These are phyloP conservation scores for Marasmius tenuissimus DNA, from an alignment of 1,284 basidiomycete genomes.

Conservation along the genomic window DNA sequence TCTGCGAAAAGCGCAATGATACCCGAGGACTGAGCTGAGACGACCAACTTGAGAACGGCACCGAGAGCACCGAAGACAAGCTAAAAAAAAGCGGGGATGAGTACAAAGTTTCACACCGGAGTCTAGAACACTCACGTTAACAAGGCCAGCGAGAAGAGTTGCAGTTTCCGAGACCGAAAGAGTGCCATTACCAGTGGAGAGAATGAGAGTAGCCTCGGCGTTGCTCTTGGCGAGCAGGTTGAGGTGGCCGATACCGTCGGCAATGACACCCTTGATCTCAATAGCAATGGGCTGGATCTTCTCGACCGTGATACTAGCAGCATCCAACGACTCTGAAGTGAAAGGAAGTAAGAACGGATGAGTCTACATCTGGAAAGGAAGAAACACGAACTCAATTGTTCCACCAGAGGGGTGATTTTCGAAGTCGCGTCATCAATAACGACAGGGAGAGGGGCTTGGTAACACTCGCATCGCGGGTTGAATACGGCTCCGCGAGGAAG, in stretches of 20 bases:
- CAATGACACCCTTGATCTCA: neutral
- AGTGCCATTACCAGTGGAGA: neutral
- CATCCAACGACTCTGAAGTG: neutral
- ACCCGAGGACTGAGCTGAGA: neutral
- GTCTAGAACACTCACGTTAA: neutral
- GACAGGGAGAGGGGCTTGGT: neutral
- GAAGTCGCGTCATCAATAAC: conserved; percentile 2
- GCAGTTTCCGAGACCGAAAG: neutral
- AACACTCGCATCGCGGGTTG: neutral
- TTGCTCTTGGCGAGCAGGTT: neutral
- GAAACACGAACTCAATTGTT: conserved; percentile 3
- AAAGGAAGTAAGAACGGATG: neutral
- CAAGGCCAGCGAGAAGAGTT: neutral
- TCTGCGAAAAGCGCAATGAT: neutral
- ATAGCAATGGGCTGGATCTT: neutral
- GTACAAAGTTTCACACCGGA: neutral
- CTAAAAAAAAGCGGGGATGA: neutral
- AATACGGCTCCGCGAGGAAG: neutral
- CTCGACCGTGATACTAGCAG: neutral
- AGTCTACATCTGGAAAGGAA: neutral
- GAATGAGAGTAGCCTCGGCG: neutral
- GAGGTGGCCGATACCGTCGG: neutral
- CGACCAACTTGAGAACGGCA: neutral
- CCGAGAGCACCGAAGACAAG: neutral
- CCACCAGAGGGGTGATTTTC: neutral